Evolutionary conservation across 179 eudicot species (phyloP), one percentile per base, ranked within the genome.

Genomic region (Gypsophila paniculata): DNA sequence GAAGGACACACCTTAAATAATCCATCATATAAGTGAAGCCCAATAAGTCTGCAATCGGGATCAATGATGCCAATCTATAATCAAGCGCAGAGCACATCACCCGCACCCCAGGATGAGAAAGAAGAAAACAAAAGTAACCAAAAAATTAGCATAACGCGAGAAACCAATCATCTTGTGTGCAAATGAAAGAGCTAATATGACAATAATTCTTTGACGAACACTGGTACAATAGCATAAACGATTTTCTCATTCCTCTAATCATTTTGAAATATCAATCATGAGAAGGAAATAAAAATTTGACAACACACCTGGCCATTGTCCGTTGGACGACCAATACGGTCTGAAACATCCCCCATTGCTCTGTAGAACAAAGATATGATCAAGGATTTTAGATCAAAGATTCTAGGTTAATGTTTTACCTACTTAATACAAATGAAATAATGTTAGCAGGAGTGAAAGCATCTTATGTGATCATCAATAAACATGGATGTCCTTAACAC

Each of bases 311-410:
- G 98, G 65, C 99, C 97, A 79, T 88, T 91, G 79, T 91, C 99
- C 2, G 99, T 94, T 9, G 97, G 99, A 48, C 97, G 92, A 29
- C 99, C 99, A 59, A 91, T 90, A 67, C 97, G 92, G 86, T 94
- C 99, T 0, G 99, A 94, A 69, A 94, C 97, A 90, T 94, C 96
- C 38, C 97, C 99, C 96, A 91, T 94, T 53, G 97, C 95, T 79
- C 99, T 94, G 86, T 77, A 81, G 17, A 59, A 80, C 57, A 74
- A 9, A 71, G 15, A 48, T 69, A 59, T 39, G 42, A 73, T 53
- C 32, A 42, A 51, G 8, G 11, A 1, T 64, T 64, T 64, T 19
- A 64, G 53, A 64, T 64, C n/a, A n/a, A n/a, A 64, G 9, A 58
- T 0, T 12, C 39, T 17, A 61, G 1, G 11, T 68, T 38, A 26